These are phyloP conservation scores for Colletotrichum ledebouriae DNA, from an alignment of 2,329 filamentous ascomycete species.

Conservation along the genomic window DNA sequence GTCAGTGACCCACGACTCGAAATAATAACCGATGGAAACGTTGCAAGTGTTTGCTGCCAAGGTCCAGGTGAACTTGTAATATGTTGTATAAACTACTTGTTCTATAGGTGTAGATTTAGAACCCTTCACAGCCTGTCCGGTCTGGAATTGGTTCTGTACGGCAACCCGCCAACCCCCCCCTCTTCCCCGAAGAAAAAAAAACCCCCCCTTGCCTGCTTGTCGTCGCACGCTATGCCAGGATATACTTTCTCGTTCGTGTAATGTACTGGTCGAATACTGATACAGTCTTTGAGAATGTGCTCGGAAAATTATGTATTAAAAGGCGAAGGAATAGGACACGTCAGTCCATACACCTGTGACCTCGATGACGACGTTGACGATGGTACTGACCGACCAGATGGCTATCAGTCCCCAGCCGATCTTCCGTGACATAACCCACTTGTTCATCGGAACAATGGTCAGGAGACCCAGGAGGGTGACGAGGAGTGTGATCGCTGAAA, in stretches of 20 bases:
- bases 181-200: not conserved
- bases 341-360: conserved; percentile 68
- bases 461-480: conserved; percentile 84
- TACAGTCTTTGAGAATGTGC: conserved; percentile 24
- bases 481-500: conserved; percentile 87
- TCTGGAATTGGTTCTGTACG: conserved; percentile 23
- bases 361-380: conserved; percentile 86
- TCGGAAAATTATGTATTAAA: conserved; percentile 13
- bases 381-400: conserved; percentile 85
- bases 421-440: conserved; percentile 85
- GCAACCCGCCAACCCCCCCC: not conserved
- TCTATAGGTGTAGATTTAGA: conserved; percentile 14
- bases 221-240: conserved; percentile 35
- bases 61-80: conserved; percentile 17
- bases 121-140: not conserved
- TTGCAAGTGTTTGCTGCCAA: not conserved
- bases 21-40: conserved; percentile 22
- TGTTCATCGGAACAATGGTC: conserved; percentile 84
- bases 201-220: conserved; percentile 2
- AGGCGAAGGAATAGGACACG: conserved; percentile 46
- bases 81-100: conserved; percentile 21
- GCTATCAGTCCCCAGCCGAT: conserved; percentile 86
- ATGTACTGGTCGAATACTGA: conserved; percentile 24
- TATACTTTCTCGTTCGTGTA: conserved; percentile 22
- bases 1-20: not conserved